phyloP scores from a whole-genome alignment of 164 flowering plant genomes.

The Magnolia kwangsiensis region DNA sequence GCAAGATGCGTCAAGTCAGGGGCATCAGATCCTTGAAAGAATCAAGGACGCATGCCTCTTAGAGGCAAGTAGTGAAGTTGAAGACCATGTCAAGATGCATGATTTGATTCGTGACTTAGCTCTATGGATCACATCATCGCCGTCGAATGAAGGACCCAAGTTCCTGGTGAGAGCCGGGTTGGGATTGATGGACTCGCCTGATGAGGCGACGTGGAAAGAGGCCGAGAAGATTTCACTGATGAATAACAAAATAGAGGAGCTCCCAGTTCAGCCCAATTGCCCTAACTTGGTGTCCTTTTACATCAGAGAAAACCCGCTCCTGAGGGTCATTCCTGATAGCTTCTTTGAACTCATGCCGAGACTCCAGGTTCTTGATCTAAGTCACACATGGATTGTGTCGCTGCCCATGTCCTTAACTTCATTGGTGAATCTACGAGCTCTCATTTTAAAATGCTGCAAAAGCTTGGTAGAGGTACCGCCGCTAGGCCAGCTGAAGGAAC shows the following conservation, averaged over 20 bases:
- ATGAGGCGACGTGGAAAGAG: background rate
- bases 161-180: background rate
- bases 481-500: background rate
- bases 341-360: conserved; percentile 5
- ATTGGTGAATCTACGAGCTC: background rate
- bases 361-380: conserved; percentile 8
- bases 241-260: background rate
- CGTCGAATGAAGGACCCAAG: background rate
- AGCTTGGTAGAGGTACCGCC: background rate
- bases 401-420: background rate
- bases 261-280: background rate
- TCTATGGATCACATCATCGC: conserved; percentile 5
- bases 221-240: conserved; percentile 4
- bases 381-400: background rate
- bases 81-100: conserved; percentile 5
- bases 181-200: background rate
- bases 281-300: background rate
- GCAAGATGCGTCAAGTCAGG: background rate
- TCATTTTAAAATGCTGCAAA: background rate
- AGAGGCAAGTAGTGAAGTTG: background rate
- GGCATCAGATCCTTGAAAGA: conserved; percentile 1
- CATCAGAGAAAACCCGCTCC: background rate
- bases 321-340: background rate
- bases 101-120: conserved; percentile 10
- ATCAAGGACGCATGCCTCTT: conserved; percentile 9